These are phyloP conservation scores for Ascochyta rabiei DNA, from an alignment of 2,329 filamentous ascomycete species.

Conservation along the genomic window DNA sequence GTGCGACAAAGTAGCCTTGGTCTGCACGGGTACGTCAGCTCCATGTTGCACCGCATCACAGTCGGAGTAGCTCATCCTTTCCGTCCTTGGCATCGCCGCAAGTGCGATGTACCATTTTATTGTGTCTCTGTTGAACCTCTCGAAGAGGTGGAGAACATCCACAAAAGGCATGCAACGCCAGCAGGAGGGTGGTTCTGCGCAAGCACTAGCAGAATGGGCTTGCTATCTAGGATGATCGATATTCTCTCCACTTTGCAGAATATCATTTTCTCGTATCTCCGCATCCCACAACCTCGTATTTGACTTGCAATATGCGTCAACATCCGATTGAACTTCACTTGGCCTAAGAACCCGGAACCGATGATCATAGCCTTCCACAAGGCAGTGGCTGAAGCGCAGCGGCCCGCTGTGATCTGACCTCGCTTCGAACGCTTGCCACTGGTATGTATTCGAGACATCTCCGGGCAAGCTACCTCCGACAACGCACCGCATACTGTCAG, in stretches of 20 bases:
- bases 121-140: background rate
- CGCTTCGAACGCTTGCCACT: conserved; percentile 4
- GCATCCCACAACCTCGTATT: background rate
- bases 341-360: background rate
- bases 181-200: conserved; percentile 1
- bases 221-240: background rate
- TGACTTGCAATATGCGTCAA: background rate
- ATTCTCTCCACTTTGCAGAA: background rate
- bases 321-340: background rate
- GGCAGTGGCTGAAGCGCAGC: conserved; percentile 1
- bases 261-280: background rate
- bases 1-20: background rate
- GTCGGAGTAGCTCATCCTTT: conserved; percentile 2
- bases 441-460: background rate
- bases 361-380: background rate
- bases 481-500: background rate
- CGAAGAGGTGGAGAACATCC: conserved; percentile 3
- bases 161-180: conserved; percentile 1
- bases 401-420: conserved; percentile 11
- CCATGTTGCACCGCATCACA: conserved; percentile 4
- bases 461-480: background rate
- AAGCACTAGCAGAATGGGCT: background rate
- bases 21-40: conserved; percentile 5
- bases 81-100: conserved; percentile 4
- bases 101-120: background rate